phyloP scores from a whole-genome alignment of 495 filamentous ascomycete genomes.

The Parathielavia appendiculata region DNA sequence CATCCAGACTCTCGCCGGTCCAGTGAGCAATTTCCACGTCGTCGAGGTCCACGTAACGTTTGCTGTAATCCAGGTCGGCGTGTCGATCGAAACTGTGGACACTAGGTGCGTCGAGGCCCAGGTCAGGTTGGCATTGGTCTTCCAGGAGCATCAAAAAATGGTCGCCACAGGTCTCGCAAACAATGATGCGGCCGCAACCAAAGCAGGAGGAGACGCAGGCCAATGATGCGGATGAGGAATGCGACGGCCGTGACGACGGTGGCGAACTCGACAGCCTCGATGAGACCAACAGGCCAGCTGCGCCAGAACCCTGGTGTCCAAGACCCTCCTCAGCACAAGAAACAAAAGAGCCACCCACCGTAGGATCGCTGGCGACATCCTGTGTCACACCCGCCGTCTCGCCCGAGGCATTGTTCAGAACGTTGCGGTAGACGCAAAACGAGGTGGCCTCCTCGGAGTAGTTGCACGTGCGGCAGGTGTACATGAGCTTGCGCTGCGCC shows the following conservation, averaged over 20 bases:
- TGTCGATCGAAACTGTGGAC: neutral
- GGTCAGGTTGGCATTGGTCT: neutral
- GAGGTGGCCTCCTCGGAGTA: constrained; percentile 79
- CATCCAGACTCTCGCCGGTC: constrained; percentile 11
- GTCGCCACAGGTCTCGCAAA: constrained; percentile 18
- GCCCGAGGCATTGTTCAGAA: constrained; percentile 78
- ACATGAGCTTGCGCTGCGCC: constrained; percentile 46
- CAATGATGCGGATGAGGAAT: neutral
- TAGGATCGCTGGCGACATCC: constrained; percentile 94
- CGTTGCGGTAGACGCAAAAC: constrained; percentile 86
- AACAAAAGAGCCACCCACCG: constrained; percentile 66
- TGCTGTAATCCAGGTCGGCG: neutral
- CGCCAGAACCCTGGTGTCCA: neutral
- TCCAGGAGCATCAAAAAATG: constrained; percentile 12
- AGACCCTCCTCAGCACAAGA: constrained; percentile 16
- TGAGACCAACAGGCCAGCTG: too few relatives aligned
- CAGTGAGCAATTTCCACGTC: constrained; percentile 15
- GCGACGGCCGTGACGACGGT: neutral
- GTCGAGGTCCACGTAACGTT: constrained; percentile 8
- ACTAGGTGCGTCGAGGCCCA: neutral
- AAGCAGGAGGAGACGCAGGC: constrained; percentile 20
- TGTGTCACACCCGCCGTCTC: constrained; percentile 96
- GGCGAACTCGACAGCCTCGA: neutral
- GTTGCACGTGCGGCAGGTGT: constrained; percentile 81
- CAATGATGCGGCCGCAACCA: constrained; percentile 20